phyloP scores from a whole-genome alignment of 2,329 filamentous ascomycete species.

The Alternaria arborescens region DNA sequence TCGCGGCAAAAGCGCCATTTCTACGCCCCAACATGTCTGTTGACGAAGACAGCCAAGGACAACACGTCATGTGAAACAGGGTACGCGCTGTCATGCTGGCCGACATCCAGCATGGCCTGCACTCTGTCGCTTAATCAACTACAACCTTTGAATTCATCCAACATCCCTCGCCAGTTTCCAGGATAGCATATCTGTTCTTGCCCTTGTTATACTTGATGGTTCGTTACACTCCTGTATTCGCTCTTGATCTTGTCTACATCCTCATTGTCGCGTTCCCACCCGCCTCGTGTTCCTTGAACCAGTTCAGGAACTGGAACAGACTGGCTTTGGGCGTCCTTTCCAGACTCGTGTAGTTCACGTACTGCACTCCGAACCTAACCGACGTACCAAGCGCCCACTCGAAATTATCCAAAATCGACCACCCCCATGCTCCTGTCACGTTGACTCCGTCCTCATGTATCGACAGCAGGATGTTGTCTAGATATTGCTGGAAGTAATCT shows the following conservation, averaged over 20 bases:
- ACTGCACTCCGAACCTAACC: slow-evolving; percentile 54
- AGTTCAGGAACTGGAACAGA: slow-evolving; percentile 55
- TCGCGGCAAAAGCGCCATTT: slow-evolving; percentile 1
- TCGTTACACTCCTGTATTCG: background rate
- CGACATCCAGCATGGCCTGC: background rate
- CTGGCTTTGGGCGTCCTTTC: slow-evolving; percentile 55
- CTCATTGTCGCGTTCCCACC: slow-evolving; percentile 39
- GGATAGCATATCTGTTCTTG: background rate
- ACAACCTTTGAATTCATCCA: background rate
- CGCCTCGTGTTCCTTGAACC: slow-evolving; percentile 50
- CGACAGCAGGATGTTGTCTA: slow-evolving; percentile 53
- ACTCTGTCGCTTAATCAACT: background rate
- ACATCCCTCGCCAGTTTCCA: background rate
- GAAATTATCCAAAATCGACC: slow-evolving; percentile 55
- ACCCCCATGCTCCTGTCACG: slow-evolving; percentile 54
- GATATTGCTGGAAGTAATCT: slow-evolving; percentile 55
- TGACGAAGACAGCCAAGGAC: background rate
- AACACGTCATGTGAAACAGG: slow-evolving; percentile 34
- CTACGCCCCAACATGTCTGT: background rate
- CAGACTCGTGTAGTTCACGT: slow-evolving; percentile 54
- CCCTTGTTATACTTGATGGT: background rate
- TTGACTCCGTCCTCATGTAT: slow-evolving; percentile 53
- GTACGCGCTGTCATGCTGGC: slow-evolving; percentile 27
- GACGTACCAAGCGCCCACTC: slow-evolving; percentile 52
- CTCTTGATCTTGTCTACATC: slow-evolving; percentile 11